Conservation (phyloP, 2,329 filamentous ascomycete genomes). For the Hymenoscyphus occultus region DNA sequence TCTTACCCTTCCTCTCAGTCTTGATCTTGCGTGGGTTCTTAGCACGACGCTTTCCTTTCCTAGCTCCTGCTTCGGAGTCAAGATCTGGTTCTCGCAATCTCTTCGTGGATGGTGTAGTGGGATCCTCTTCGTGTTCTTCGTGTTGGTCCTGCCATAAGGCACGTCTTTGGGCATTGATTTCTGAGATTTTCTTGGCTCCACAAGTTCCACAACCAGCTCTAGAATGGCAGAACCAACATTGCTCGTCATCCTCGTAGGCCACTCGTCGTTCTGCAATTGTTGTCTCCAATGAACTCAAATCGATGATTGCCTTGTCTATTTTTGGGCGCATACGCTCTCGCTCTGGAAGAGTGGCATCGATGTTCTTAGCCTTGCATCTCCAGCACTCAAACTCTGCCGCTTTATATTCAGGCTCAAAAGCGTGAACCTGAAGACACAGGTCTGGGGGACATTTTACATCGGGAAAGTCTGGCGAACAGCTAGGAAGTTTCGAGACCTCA, state of each 20-base stretch:
- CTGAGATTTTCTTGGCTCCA: constrained; percentile 14
- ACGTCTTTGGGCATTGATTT: not conserved
- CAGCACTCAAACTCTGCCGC: constrained; percentile 24
- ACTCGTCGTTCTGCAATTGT: constrained; percentile 18
- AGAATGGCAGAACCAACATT: constrained; percentile 28
- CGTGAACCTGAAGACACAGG: constrained; percentile 25
- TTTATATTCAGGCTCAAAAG: constrained; percentile 14
- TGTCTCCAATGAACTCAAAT: constrained; percentile 24
- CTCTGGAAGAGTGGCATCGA: constrained; percentile 6
- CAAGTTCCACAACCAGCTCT: constrained; percentile 21
- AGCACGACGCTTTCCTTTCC: not conserved
- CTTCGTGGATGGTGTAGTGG: not conserved
- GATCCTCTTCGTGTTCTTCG: not conserved
- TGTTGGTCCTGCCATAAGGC: not conserved
- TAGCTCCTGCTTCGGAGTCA: not conserved
- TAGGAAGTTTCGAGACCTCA: constrained; percentile 21
- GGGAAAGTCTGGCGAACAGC: constrained; percentile 30
- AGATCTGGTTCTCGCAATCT: constrained; percentile 1
- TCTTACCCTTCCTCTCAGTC: not conserved
- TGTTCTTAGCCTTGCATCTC: constrained; percentile 26
- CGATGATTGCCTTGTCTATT: constrained; percentile 28
- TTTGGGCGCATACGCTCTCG: constrained; percentile 26
- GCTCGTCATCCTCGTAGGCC: constrained; percentile 17
- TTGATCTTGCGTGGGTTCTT: not conserved
- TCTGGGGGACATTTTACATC: constrained; percentile 30